Evolutionary conservation across 2,329 filamentous ascomycete genomes (phyloP), one percentile per base, ranked within the genome.

Genomic region (Reticulascus tulasneorum): DNA sequence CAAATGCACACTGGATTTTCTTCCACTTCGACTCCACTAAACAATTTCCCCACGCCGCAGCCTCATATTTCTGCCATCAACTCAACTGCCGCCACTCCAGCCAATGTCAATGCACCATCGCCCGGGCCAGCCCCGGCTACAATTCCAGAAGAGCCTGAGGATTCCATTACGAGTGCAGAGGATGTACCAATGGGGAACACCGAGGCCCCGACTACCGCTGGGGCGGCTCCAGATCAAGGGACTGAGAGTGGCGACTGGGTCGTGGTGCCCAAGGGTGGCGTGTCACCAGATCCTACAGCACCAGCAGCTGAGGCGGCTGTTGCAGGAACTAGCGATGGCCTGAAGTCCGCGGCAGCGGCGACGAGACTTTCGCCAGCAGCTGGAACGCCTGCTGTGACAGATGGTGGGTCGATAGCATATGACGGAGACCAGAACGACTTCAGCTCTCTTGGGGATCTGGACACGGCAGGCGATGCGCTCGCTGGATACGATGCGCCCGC

Each of bases 401-500:
- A 36, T 17, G 40, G 40, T 23, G 40, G 40, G n/a, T n/a, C n/a
- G n/a, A n/a, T n/a, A n/a, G n/a, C n/a, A n/a, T n/a, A n/a, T n/a
- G n/a, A 64, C 35, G 52, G 53, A 10, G 63, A 82, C 48, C 66
- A 71, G 37, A 75, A 73, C 49, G 79, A 83, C 52, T 84, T 83
- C 47, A 73, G 71, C 52, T 75, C 77, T 18, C 64, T 84, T 7
- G 79, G 71, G 12, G 78, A 84, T 45, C 62, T 85, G 27, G 81
- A 89, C 56, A 80, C 81, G 17, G 84, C 82, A 1, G 83, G 81
- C 11, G 82, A 87, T 52, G 84, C 82, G 4, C 63, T 88, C 23
- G 79, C 79, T 3, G 75, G 76, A 24, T 87, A 83, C 52, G 43
- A 35, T 13, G 40, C 23, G 18, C 69, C 75, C 33, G n/a, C n/a